These are phyloP conservation scores for Didymella arachidicola DNA, from an alignment of 2,329 filamentous ascomycete species.

Conservation along the genomic window DNA sequence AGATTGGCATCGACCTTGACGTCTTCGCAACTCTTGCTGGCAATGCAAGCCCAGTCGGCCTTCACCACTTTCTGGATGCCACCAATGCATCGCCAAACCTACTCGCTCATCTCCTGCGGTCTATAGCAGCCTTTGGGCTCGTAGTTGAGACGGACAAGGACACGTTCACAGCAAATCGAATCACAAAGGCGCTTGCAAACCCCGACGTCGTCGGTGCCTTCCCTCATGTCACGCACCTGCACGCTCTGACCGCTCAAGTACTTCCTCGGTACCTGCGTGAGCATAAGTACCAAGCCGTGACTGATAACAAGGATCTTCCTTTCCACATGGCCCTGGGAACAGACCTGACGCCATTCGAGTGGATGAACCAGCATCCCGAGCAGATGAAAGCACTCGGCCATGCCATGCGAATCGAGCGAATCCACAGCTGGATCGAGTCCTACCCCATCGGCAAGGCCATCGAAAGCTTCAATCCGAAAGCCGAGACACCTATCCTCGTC, in stretches of 20 bases:
- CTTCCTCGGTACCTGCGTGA: slow-evolving; percentile 44
- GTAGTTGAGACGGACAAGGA: slow-evolving; percentile 41
- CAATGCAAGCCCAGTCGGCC: slow-evolving; percentile 17
- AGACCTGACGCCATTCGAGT: slow-evolving; percentile 39
- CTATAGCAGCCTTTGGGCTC: slow-evolving; percentile 42
- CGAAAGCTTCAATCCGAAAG: slow-evolving; percentile 21
- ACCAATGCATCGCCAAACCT: slow-evolving; percentile 39
- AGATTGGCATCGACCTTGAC: slow-evolving; percentile 31
- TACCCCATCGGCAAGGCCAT: slow-evolving; percentile 32
- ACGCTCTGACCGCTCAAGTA: slow-evolving; percentile 31
- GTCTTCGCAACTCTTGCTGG: slow-evolving; percentile 30
- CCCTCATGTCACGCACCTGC: slow-evolving; percentile 33
- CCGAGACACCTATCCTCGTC: slow-evolving; percentile 35
- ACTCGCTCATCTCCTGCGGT: slow-evolving; percentile 45
- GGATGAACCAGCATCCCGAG: slow-evolving; percentile 34
- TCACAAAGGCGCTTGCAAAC: slow-evolving; percentile 40
- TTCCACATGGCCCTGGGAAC: slow-evolving; percentile 41
- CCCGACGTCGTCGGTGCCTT: slow-evolving; percentile 38
- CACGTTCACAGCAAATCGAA: slow-evolving; percentile 40
- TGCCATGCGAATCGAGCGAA: slow-evolving; percentile 38
- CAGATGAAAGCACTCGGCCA: slow-evolving; percentile 41
- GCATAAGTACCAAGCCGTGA: slow-evolving; percentile 37
- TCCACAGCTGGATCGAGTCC: slow-evolving; percentile 29
- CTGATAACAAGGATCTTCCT: slow-evolving; percentile 33
- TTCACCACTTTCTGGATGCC: slow-evolving; percentile 30